Percentiles rank a stretch among this genome's conserved stretches.
These are phyloP conservation scores for Suhomyces bokatorum DNA, from an alignment of 1,139 yeast genomes.

Conservation along the genomic window DNA sequence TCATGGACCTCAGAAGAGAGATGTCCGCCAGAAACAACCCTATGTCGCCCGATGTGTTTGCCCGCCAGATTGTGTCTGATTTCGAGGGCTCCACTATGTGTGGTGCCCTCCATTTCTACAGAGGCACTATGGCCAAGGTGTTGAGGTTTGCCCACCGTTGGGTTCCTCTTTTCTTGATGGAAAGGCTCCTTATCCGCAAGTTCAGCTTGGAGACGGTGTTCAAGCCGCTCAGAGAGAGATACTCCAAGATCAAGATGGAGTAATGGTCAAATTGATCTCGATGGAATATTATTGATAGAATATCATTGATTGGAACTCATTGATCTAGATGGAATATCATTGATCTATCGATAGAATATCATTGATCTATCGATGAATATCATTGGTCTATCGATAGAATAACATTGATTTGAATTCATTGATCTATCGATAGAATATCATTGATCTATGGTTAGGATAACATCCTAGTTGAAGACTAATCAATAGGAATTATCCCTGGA, in stretches of 20 bases:
- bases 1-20: conserved; percentile 52
- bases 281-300: too few relatives aligned
- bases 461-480: too few relatives aligned
- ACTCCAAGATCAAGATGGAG: conserved; percentile 18
- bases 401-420: too few relatives aligned
- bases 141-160: conserved; percentile 50
- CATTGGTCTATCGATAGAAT: too few relatives aligned
- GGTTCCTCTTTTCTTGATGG: conserved; percentile 53
- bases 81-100: conserved; percentile 45
- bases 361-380: too few relatives aligned
- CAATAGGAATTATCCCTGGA: too few relatives aligned
- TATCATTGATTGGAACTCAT: too few relatives aligned
- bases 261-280: too few relatives aligned
- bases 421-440: too few relatives aligned
- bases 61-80: conserved; percentile 54
- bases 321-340: too few relatives aligned
- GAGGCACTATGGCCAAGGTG: conserved; percentile 52
- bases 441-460: too few relatives aligned
- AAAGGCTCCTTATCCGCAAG: conserved; percentile 42
- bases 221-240: conserved; percentile 23
- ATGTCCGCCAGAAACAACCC: conserved; percentile 66
- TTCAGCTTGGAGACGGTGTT: conserved; percentile 47
- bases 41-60: conserved; percentile 57
- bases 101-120: conserved; percentile 45
- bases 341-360: too few relatives aligned